These are phyloP conservation scores for Emergomyces pasteurianus DNA, from an alignment of 2,329 filamentous ascomycete species.

Conservation along the genomic window DNA sequence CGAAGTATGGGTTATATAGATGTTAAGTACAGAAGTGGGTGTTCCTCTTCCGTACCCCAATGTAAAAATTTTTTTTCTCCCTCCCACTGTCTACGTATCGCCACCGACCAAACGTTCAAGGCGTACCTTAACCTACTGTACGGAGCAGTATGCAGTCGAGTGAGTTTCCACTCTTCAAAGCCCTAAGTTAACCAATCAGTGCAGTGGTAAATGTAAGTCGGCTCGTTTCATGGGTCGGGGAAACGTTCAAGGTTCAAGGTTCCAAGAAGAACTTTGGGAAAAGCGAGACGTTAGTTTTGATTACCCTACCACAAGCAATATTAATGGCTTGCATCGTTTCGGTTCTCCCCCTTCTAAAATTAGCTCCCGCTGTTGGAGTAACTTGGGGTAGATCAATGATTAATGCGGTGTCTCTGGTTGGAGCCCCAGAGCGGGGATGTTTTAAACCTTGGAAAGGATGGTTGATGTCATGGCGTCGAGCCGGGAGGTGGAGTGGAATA, in stretches of 20 bases:
- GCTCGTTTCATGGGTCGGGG: not conserved
- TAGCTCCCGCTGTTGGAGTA: not conserved
- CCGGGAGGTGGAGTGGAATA: too few species aligned
- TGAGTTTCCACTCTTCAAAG: not conserved
- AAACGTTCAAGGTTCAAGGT: not conserved
- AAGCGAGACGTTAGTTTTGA: too few species aligned
- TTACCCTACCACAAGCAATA: too few species aligned
- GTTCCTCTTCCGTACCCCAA: not conserved
- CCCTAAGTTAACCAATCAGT: not conserved
- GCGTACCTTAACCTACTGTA: too few species aligned
- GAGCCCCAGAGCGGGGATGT: not conserved
- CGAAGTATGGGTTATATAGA: not conserved
- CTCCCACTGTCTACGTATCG: too few species aligned
- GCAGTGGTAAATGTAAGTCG: not conserved
- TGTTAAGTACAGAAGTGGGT: not conserved
- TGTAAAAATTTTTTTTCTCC: not conserved
- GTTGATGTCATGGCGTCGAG: not conserved
- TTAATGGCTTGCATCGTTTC: too few species aligned
- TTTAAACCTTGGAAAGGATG: not conserved
- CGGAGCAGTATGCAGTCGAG: too few species aligned
- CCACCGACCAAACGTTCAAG: too few species aligned
- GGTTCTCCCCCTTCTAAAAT: not conserved
- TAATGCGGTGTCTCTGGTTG: not conserved
- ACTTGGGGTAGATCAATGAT: not conserved
- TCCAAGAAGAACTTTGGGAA: too few species aligned